phyloP scores from a whole-genome alignment of 768 basidiomycete genomes.

The Suillus variegatus region DNA sequence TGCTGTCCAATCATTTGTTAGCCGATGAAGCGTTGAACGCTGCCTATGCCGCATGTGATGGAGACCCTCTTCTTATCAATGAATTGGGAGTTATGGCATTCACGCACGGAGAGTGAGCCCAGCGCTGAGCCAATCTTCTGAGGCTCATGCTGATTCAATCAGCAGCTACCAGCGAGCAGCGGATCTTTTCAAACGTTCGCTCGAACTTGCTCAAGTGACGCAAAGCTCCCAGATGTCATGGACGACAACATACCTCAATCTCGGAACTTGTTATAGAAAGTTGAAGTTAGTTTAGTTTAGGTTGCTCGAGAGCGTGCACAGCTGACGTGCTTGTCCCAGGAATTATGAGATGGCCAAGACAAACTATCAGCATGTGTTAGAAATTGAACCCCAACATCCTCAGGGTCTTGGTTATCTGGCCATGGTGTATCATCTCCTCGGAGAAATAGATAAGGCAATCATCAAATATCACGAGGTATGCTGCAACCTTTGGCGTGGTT shows the following conservation, averaged over 20 bases:
- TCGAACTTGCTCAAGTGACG: slow-evolving; percentile 81
- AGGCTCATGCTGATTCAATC: slow-evolving; percentile 3
- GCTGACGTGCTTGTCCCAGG: slow-evolving; percentile 26
- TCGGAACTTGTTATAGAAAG: slow-evolving; percentile 87
- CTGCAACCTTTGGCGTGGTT: background rate
- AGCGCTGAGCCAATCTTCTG: background rate
- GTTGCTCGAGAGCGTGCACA: background rate
- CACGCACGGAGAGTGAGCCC: slow-evolving; percentile 76
- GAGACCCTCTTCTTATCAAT: slow-evolving; percentile 88
- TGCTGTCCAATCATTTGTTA: slow-evolving; percentile 74
- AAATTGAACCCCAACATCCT: slow-evolving; percentile 83
- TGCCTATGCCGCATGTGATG: slow-evolving; percentile 77
- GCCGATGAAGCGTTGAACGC: slow-evolving; percentile 91
- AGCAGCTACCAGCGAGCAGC: slow-evolving; percentile 73
- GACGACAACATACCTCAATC: slow-evolving; percentile 89
- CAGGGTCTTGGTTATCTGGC: slow-evolving; percentile 86
- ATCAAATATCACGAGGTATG: slow-evolving; percentile 90
- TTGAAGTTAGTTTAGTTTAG: slow-evolving; percentile 57
- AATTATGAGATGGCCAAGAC: slow-evolving; percentile 64
- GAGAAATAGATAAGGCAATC: slow-evolving; percentile 78
- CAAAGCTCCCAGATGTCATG: slow-evolving; percentile 85
- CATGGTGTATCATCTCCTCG: slow-evolving; percentile 80
- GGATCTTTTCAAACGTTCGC: slow-evolving; percentile 68
- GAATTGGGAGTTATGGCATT: slow-evolving; percentile 94
- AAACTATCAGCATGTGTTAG: slow-evolving; percentile 78